phyloP scores from a whole-genome alignment of 2,329 filamentous ascomycete genomes.

The Lecanosticta acicola region DNA sequence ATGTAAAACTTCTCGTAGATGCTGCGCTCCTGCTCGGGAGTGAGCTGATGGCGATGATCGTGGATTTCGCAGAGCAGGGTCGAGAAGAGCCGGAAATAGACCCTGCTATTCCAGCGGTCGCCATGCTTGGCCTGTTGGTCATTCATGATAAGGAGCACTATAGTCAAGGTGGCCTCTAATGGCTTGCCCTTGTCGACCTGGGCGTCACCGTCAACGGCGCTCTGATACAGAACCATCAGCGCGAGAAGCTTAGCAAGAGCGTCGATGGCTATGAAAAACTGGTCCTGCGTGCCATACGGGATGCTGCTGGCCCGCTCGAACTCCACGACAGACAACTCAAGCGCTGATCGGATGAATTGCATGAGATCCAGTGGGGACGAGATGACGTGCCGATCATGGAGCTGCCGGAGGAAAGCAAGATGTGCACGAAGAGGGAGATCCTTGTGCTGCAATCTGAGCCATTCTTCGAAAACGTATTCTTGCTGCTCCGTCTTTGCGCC shows the following conservation, averaged over 20 bases:
- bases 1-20: slow-evolving; percentile 67
- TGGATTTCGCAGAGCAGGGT: slow-evolving; percentile 70
- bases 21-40: slow-evolving; percentile 40
- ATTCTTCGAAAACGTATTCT: slow-evolving; percentile 94
- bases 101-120: slow-evolving; percentile 77
- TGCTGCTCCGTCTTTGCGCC: slow-evolving; percentile 70
- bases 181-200: slow-evolving; percentile 61
- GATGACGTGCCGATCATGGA: slow-evolving; percentile 69
- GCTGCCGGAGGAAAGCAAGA: slow-evolving; percentile 73
- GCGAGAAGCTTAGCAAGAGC: slow-evolving; percentile 76
- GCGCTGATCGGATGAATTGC: slow-evolving; percentile 70
- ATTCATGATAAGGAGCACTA: slow-evolving; percentile 76
- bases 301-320: slow-evolving; percentile 66
- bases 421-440: slow-evolving; percentile 67
- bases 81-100: slow-evolving; percentile 88
- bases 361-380: slow-evolving; percentile 69
- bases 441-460: slow-evolving; percentile 77
- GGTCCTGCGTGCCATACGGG: slow-evolving; percentile 54
- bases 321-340: slow-evolving; percentile 71
- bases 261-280: slow-evolving; percentile 64
- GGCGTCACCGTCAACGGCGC: slow-evolving; percentile 53
- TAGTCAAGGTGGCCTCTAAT: slow-evolving; percentile 68
- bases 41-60: slow-evolving; percentile 21
- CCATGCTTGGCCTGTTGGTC: slow-evolving; percentile 76
- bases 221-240: slow-evolving; percentile 67